A percentile compares a stretch with the other conserved stretches of the same genome.
These are phyloP conservation scores for Umbilicus rupestris DNA, from an alignment of 164 flowering plant species.

Conservation along the genomic window DNA sequence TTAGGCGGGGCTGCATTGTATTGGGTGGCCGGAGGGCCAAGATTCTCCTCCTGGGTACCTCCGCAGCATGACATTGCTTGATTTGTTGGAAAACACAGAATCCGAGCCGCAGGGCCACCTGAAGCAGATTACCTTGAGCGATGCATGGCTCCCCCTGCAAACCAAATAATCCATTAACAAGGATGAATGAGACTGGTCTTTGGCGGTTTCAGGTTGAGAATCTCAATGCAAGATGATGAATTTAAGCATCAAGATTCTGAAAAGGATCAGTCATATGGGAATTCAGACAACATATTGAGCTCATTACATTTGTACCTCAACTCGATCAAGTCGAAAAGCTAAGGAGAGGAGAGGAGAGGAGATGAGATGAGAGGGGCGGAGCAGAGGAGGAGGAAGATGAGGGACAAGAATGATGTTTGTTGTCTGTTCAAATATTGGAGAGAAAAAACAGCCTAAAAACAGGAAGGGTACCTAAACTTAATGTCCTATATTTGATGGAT, in stretches of 20 bases:
- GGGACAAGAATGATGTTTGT: not conserved
- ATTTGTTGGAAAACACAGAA: not conserved
- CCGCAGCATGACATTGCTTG: slow-evolving; percentile 57
- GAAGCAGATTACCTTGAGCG: not conserved
- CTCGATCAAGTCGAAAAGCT: not conserved
- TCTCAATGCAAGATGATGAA: no score
- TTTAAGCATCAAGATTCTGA: no score
- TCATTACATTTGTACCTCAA: no score
- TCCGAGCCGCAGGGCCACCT: not conserved
- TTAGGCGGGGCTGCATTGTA: slow-evolving; percentile 45
- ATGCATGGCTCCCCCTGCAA: not conserved
- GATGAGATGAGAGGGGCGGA: not conserved
- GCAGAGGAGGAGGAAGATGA: not conserved
- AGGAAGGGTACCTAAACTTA: not conserved
- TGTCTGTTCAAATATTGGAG: not conserved
- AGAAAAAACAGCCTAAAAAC: not conserved
- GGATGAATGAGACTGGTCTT: no score
- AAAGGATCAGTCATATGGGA: no score
- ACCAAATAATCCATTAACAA: no score
- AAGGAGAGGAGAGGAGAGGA: no score
- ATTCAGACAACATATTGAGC: no score
- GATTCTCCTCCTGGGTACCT: slow-evolving; percentile 50
- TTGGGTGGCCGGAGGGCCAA: slow-evolving; percentile 43
- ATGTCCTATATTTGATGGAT: not conserved
- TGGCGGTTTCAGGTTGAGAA: no score